These are phyloP conservation scores for Ogataea trehalophila DNA, from an alignment of 805 yeast genomes.

Conservation along the genomic window DNA sequence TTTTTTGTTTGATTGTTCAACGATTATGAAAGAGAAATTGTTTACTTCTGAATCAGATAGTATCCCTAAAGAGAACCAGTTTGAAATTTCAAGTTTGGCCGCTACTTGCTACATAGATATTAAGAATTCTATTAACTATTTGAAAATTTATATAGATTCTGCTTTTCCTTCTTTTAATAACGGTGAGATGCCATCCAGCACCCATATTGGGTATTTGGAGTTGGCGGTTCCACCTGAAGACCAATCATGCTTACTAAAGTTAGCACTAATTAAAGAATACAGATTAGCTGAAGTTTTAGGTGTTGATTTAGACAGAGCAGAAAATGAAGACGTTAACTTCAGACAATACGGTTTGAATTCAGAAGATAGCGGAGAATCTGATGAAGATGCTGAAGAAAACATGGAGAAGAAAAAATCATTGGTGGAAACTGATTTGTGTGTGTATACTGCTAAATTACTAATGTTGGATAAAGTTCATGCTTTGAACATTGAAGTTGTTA, in stretches of 20 bases:
- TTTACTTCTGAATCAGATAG: too few relatives aligned
- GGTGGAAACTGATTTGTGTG: constrained; percentile 20
- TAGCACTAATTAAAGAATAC: constrained; percentile 47
- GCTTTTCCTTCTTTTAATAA: too few relatives aligned
- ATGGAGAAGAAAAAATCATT: background rate
- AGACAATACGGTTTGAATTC: constrained; percentile 8
- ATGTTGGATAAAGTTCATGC: constrained; percentile 14
- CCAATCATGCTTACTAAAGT: constrained; percentile 26
- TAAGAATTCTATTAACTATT: constrained; percentile 20
- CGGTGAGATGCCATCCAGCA: too few relatives aligned
- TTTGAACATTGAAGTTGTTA: constrained; percentile 9
- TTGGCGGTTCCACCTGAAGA: background rate
- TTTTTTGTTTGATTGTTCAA: background rate
- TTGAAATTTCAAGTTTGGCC: background rate
- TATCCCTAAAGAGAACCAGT: too few relatives aligned
- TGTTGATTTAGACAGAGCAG: constrained; percentile 44
- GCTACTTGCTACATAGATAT: constrained; percentile 15
- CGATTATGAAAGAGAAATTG: background rate
- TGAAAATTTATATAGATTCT: constrained; percentile 21
- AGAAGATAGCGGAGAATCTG: constrained; percentile 3
- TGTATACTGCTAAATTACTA: constrained; percentile 20
- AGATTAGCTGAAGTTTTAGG: constrained; percentile 34
- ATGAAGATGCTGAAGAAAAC: constrained; percentile 5
- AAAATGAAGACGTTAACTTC: constrained; percentile 40
- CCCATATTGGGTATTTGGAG: background rate